These are phyloP conservation scores for Pancytospora philotis DNA, from an alignment of 371 early-diverging fungal species.

Conservation along the genomic window DNA sequence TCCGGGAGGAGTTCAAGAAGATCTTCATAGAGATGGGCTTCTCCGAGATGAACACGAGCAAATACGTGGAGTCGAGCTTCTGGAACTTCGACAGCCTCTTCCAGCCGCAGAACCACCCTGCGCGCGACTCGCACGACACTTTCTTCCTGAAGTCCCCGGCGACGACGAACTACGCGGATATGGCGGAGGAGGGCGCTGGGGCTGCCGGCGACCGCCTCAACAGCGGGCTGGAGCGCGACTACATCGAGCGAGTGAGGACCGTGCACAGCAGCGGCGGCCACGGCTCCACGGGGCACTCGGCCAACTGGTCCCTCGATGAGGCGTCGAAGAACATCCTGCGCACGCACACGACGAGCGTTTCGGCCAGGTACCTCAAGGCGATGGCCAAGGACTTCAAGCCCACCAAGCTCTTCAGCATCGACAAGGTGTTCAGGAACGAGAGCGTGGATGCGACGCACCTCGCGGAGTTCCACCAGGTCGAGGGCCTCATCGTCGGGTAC, in stretches of 20 bases:
- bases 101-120: conserved; percentile 98
- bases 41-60: conserved; percentile 93
- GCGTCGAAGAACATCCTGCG: conserved; percentile 84
- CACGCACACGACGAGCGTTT: conserved; percentile 95
- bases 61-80: conserved; percentile 93
- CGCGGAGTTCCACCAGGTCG: conserved; percentile 99
- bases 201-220: no score
- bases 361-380: conserved; percentile 78
- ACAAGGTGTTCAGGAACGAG: conserved; percentile 98
- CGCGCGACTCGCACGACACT: conserved; percentile 95
- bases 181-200: no score
- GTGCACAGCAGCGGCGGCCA: conserved; percentile 88
- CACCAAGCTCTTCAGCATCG: conserved; percentile 94
- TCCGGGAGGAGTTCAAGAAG: conserved; percentile 90
- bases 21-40: conserved; percentile 97
- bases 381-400: conserved; percentile 71
- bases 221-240: conserved; percentile 69
- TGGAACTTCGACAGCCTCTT: conserved; percentile 99
- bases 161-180: conserved; percentile 59
- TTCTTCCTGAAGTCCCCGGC: conserved; percentile 73
- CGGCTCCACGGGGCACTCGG: conserved; percentile 83
- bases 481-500: conserved; percentile 91
- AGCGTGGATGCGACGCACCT: conserved; percentile 96
- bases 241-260: conserved; percentile 75
- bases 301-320: conserved; percentile 80